These are phyloP conservation scores for Pugionium cornutum DNA, from an alignment of 345 rosid species.

Conservation along the genomic window DNA sequence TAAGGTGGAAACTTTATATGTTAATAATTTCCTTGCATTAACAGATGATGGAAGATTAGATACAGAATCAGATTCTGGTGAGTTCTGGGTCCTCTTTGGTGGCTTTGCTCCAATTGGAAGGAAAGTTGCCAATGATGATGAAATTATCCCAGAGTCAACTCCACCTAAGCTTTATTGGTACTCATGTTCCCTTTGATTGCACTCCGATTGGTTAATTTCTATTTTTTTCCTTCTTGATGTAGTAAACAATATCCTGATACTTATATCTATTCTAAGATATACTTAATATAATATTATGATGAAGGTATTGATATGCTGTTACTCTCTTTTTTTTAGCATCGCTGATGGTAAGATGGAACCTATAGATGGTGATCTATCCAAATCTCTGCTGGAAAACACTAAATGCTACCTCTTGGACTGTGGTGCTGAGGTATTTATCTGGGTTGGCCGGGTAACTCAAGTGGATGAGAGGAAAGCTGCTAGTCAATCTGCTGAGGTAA, in stretches of 20 bases:
- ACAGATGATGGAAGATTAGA: conserved; percentile 91
- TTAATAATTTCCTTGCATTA: conserved; percentile 28
- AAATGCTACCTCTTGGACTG: conserved; percentile 82
- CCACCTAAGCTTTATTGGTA: conserved; percentile 87
- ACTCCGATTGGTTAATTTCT: conserved; percentile 8
- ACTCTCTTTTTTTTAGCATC: conserved; percentile 50
- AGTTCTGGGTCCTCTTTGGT: conserved; percentile 92
- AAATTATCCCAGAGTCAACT: conserved; percentile 62
- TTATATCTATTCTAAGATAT: background rate
- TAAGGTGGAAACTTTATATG: conserved; percentile 26
- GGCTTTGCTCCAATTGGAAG: conserved; percentile 88
- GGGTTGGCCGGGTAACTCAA: conserved; percentile 97
- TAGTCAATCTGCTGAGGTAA: conserved; percentile 83
- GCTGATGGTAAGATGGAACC: conserved; percentile 57
- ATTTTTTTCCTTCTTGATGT: background rate
- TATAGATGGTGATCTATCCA: conserved; percentile 82
- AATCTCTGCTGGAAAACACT: conserved; percentile 77
- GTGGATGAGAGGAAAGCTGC: conserved; percentile 97
- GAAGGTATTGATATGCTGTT: conserved; percentile 25
- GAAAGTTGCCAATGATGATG: conserved; percentile 82
- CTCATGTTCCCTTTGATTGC: conserved; percentile 1
- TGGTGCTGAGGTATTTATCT: conserved; percentile 83
- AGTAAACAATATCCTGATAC: background rate
- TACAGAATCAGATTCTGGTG: conserved; percentile 94
- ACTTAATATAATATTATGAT: conserved; percentile 4